Percentiles rank a stretch among this genome's conserved stretches.
Conservation (phyloP, 371 early-diverging fungal species). For the Mortierella sp. region DNA sequence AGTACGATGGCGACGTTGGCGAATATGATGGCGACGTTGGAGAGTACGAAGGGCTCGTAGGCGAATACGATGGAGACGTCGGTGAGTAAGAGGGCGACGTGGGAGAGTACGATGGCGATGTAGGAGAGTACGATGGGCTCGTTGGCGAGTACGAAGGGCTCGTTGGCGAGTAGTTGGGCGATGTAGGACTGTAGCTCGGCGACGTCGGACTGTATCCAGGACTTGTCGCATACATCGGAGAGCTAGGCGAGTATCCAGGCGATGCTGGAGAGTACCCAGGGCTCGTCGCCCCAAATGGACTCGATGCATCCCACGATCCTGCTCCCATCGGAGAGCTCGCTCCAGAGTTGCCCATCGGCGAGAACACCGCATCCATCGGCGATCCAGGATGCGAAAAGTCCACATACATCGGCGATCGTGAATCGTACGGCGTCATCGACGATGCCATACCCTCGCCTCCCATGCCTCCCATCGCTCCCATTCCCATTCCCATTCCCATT, state of each 20-base stretch:
- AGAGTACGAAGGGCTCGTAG: conserved; percentile 66
- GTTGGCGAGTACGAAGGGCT: conserved; percentile 79
- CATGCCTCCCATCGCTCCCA: conserved; percentile 32
- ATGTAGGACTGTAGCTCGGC: conserved; percentile 82
- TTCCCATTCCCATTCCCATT: conserved; percentile 27
- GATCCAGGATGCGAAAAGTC: conserved; percentile 69
- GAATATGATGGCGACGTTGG: conserved; percentile 77
- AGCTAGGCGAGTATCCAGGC: conserved; percentile 85
- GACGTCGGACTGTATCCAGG: conserved; percentile 75
- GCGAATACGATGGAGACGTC: conserved; percentile 71
- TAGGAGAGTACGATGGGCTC: conserved; percentile 75
- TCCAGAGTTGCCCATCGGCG: conserved; percentile 43
- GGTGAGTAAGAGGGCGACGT: conserved; percentile 76
- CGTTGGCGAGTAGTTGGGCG: conserved; percentile 66
- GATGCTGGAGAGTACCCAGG: conserved; percentile 83
- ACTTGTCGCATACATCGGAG: conserved; percentile 60
- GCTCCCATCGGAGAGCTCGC: conserved; percentile 51
- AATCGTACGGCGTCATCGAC: conserved; percentile 71
- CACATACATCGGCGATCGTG: conserved; percentile 66
- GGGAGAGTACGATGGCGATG: conserved; percentile 71
- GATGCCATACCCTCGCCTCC: conserved; percentile 31
- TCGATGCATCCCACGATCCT: conserved; percentile 56
- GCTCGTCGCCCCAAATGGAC: conserved; percentile 67
- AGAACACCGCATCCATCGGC: conserved; percentile 54
- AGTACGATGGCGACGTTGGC: conserved; percentile 72